Conservation (phyloP, 1,284 basidiomycete species). For the Irpex lacteus region DNA sequence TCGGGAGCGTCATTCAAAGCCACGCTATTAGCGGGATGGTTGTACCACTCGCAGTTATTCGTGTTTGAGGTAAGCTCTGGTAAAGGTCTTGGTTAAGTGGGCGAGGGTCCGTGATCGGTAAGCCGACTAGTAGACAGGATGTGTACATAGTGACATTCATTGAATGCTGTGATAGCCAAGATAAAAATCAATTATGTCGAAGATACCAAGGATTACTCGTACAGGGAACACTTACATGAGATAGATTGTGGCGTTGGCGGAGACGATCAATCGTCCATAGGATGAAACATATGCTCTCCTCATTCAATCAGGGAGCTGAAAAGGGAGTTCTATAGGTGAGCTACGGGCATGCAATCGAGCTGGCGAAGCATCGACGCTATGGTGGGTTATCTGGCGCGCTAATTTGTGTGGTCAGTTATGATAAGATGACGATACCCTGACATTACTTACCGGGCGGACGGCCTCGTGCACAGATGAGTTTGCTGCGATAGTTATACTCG, state of each 20-base stretch:
- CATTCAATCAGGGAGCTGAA: not conserved
- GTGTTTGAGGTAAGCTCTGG: not conserved
- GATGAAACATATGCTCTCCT: not conserved
- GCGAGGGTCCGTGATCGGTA: not conserved
- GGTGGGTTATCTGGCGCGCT: not conserved
- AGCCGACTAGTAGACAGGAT: not conserved
- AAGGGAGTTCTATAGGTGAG: not conserved
- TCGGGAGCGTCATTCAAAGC: not conserved
- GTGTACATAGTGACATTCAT: not conserved
- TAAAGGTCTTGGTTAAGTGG: not conserved
- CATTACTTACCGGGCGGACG: not conserved
- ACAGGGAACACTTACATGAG: not conserved
- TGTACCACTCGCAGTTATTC: not conserved
- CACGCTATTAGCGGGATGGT: not conserved
- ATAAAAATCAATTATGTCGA: not conserved
- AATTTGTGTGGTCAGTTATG: not conserved
- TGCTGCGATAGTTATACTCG: not conserved
- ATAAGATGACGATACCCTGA: not conserved
- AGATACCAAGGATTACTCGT: not conserved
- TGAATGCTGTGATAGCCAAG: not conserved
- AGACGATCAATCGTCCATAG: not conserved
- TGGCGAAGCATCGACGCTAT: not conserved
- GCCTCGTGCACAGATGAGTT: not conserved
- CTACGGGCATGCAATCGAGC: not conserved
- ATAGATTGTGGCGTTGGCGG: not conserved